A percentile compares a stretch with the other conserved stretches of the same genome.
These are phyloP conservation scores for Dryas alaskensis DNA, from an alignment of 306 rosid genomes.

Conservation along the genomic window DNA sequence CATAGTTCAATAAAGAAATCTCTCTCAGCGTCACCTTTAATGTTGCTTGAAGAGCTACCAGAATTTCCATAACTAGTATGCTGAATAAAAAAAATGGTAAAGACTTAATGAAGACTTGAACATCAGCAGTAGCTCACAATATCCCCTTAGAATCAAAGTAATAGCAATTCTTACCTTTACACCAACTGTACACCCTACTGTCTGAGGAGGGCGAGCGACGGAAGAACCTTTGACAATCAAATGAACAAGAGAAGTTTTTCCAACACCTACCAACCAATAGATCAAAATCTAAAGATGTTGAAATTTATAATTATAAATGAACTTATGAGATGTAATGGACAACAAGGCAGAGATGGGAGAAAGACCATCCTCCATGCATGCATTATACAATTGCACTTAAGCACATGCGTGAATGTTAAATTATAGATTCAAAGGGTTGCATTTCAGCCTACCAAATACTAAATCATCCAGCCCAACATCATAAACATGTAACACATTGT, in stretches of 20 bases:
- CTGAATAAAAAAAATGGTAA: slow-evolving; percentile 40
- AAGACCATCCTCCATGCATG: not conserved
- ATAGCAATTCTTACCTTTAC: slow-evolving; percentile 54
- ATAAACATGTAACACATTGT: not conserved
- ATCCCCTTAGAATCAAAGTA: slow-evolving; percentile 11
- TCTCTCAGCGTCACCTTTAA: slow-evolving; percentile 82
- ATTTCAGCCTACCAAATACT: not conserved
- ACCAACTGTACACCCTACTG: slow-evolving; percentile 89
- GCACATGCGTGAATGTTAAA: not conserved
- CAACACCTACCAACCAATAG: slow-evolving; percentile 65
- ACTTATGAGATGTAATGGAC: not conserved
- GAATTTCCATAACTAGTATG: slow-evolving; percentile 68
- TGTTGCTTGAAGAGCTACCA: slow-evolving; percentile 87
- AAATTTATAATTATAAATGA: slow-evolving; percentile 1
- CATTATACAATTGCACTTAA: not conserved
- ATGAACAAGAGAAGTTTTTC: slow-evolving; percentile 88
- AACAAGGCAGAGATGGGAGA: not conserved
- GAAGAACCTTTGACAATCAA: slow-evolving; percentile 81
- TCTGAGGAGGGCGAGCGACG: slow-evolving; percentile 66
- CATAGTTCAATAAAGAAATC: slow-evolving; percentile 93
- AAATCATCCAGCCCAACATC: not conserved
- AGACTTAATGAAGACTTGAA: slow-evolving; percentile 24
- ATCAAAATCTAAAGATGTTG: slow-evolving; percentile 10
- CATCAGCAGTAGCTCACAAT: slow-evolving; percentile 13
- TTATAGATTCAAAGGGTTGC: not conserved